Evolutionary conservation across 2,329 filamentous ascomycete genomes (phyloP), one percentile per base, ranked within the genome.

Genomic region (Botrytis pseudocinerea): DNA sequence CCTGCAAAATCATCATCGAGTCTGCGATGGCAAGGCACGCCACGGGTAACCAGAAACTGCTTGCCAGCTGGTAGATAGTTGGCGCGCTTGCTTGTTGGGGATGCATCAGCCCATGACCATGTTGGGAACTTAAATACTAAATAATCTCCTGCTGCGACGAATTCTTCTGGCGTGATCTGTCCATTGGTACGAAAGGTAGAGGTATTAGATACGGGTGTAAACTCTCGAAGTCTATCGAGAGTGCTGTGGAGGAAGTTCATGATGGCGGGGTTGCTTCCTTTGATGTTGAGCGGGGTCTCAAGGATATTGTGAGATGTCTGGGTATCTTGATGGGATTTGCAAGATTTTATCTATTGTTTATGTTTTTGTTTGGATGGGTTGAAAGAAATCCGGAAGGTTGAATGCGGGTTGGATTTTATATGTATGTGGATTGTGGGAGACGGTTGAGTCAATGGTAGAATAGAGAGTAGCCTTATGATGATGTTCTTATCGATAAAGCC

Each of bases 121-220:
- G 95, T 97, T 14, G 95, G 96, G 84, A 99, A 99, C 86, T 98
- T 98, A 90, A 97, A 97, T 80, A 97, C 95, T 54, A 99, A 90
- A 82, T 98, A 99, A 85, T 99, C 96, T 79, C 96, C 96, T 5
- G 96, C 96, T 6, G 93, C 92, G 69, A 98, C 87, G 83, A 99
- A 99, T 87, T 99, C 96, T 81, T 98, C 95, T 28, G 95, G 95
- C 0, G 95, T 98, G 83, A 99, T 96, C 85, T 98, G 93, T 77
- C 96, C 96, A 7, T 95, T 97, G 79, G 90, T 88, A 79, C 95
- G 93, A 84, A 99, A 99, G 76, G 93, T 98, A 5, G 95, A 98
- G 70, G 90, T 97, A 82, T 97, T 91, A 74, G 90, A 91, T 79
- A 97, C 91, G 59, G 95, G 95, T 20, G 95, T 94, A 83, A 97